phyloP scores from a whole-genome alignment of 768 basidiomycete species.

The Boletus eberwhitei region DNA sequence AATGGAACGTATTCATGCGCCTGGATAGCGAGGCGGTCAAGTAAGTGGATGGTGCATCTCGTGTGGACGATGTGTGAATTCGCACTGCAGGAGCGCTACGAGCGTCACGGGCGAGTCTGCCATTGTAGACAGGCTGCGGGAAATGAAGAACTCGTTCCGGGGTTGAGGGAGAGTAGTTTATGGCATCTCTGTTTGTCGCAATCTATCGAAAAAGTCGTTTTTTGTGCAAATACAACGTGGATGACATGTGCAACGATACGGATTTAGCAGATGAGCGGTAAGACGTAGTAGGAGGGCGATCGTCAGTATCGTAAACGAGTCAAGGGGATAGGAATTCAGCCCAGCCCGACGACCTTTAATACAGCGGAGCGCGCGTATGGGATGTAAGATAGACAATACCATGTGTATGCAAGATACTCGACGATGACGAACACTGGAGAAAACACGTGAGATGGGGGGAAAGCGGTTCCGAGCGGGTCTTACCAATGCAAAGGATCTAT shows the following conservation, averaged over 20 bases:
- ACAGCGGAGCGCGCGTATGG: slow-evolving; percentile 83
- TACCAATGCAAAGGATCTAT: slow-evolving; percentile 69
- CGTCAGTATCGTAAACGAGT: slow-evolving; percentile 5
- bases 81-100: slow-evolving; percentile 45
- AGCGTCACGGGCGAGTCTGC: slow-evolving; percentile 40
- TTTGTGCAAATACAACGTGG: not conserved
- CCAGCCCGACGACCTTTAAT: slow-evolving; percentile 56
- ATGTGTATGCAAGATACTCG: slow-evolving; percentile 88
- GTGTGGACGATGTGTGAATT: not conserved
- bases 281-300: not conserved
- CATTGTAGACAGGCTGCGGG: slow-evolving; percentile 73
- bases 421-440: slow-evolving; percentile 81
- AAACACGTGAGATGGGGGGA: not conserved
- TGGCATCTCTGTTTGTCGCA: no score
- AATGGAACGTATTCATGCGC: slow-evolving; percentile 96
- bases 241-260: not conserved
- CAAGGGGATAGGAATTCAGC: not conserved
- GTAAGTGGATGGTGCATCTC: slow-evolving; percentile 39
- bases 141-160: slow-evolving; percentile 80
- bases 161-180: slow-evolving; percentile 31
- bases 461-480: not conserved
- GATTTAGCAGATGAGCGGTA: not conserved
- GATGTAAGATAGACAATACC: slow-evolving; percentile 87
- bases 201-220: not conserved
- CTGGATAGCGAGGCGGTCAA: slow-evolving; percentile 57